phyloP scores from a whole-genome alignment of 1,139 yeast species.

The Protomyces gravidus region DNA sequence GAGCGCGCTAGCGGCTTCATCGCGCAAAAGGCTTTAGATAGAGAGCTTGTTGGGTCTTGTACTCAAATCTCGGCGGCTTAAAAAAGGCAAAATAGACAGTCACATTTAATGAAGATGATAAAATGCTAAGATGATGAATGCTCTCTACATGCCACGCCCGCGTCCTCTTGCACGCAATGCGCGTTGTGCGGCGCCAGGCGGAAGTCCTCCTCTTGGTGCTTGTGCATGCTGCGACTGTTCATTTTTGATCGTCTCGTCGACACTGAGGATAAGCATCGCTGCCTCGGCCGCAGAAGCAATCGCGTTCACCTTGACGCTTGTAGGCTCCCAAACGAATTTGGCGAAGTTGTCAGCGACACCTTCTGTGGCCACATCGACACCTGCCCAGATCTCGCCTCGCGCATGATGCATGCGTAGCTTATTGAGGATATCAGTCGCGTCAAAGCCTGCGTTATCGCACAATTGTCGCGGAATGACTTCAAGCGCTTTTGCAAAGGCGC shows the following conservation, averaged over 20 bases:
- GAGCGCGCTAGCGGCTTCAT: constrained; percentile 3
- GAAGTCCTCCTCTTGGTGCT: constrained; percentile 45
- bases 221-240: constrained; percentile 55
- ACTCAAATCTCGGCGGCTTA: no score
- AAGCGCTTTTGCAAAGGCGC: constrained; percentile 88
- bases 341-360: constrained; percentile 76
- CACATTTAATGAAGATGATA: no score
- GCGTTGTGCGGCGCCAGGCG: constrained; percentile 57
- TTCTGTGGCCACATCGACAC: constrained; percentile 86
- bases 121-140: no score
- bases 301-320: constrained; percentile 91
- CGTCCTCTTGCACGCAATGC: constrained; percentile 43
- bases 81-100: no score
- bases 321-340: constrained; percentile 95
- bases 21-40: no score
- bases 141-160: constrained; percentile 21
- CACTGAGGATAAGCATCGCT: constrained; percentile 81
- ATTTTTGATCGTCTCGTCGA: constrained; percentile 90
- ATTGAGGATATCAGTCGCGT: constrained; percentile 87
- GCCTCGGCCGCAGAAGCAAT: constrained; percentile 96
- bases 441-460: constrained; percentile 97
- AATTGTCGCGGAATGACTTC: constrained; percentile 96
- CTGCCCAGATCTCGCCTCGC: constrained; percentile 85
- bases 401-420: constrained; percentile 90
- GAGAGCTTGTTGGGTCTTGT: no score